A percentile compares a stretch with the other conserved stretches of the same genome.
Evolutionary conservation across 139 green algal genomes (phyloP).

Genomic region (Coelastrella sp.): DNA sequence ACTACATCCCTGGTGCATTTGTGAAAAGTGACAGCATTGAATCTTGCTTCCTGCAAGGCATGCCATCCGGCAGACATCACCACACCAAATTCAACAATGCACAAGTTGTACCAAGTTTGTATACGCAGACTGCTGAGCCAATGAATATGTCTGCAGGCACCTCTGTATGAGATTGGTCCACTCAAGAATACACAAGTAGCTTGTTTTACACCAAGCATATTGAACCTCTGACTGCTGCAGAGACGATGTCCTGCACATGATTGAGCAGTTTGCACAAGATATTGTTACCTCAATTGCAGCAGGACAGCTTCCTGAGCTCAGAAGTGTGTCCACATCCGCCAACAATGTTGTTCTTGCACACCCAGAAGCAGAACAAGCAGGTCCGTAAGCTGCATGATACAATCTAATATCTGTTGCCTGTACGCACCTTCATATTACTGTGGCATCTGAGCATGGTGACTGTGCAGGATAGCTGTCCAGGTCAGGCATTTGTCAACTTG

Average conservation of each 20-base stretch:
- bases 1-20: not conserved
- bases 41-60: no score
- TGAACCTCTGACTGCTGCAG: not conserved
- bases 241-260: constrained; percentile 37
- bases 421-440: not conserved
- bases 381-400: not conserved
- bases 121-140: no score
- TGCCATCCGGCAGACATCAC: no score
- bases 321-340: constrained; percentile 14
- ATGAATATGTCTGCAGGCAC: no score
- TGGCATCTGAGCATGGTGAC: no score
- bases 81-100: no score
- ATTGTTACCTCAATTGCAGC: constrained; percentile 36
- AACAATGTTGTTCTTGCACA: constrained; percentile 10
- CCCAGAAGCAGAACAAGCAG: not conserved
- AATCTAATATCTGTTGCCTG: not conserved
- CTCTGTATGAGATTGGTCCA: no score
- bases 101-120: no score
- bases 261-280: constrained; percentile 29
- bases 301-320: constrained; percentile 46
- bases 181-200: no score
- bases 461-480: no score
- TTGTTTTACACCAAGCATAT: not conserved
- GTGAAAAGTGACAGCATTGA: not conserved
- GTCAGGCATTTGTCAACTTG: no score